phyloP scores from a whole-genome alignment of 768 basidiomycete genomes.

The Hygrocybe punicea region DNA sequence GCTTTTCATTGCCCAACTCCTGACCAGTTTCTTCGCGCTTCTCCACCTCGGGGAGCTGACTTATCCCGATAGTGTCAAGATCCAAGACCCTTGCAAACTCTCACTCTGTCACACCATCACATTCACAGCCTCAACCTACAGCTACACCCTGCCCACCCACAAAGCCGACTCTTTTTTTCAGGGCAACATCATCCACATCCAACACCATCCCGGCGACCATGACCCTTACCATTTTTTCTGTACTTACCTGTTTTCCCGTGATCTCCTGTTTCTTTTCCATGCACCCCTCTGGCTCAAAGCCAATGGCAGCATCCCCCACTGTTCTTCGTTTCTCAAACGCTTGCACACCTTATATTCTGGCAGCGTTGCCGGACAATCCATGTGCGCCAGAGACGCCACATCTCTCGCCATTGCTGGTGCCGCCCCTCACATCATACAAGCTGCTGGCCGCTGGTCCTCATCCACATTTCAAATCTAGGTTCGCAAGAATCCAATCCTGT shows the following conservation, averaged over 20 bases:
- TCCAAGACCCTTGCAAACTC: background rate
- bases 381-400: slow-evolving; percentile 41
- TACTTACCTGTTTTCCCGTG: slow-evolving; percentile 26
- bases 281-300: slow-evolving; percentile 33
- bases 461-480: slow-evolving; percentile 30
- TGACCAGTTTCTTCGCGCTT: slow-evolving; percentile 13
- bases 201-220: background rate
- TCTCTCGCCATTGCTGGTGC: slow-evolving; percentile 27
- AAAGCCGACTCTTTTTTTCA: slow-evolving; percentile 36
- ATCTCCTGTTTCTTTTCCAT: slow-evolving; percentile 22
- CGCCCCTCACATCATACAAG: slow-evolving; percentile 32
- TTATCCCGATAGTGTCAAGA: background rate
- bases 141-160: slow-evolving; percentile 18
- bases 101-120: background rate
- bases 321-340: slow-evolving; percentile 33
- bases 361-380: slow-evolving; percentile 34
- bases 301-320: slow-evolving; percentile 31
- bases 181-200: slow-evolving; percentile 23
- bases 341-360: slow-evolving; percentile 23
- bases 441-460: slow-evolving; percentile 38
- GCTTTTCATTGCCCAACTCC: slow-evolving; percentile 17
- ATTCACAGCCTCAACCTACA: background rate
- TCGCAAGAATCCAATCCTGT: no score
- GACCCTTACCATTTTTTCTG: slow-evolving; percentile 17
- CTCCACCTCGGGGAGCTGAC: slow-evolving; percentile 1